Conservation (phyloP, 2,329 filamentous ascomycete genomes). For the Pseudogymnoascus sp. region DNA sequence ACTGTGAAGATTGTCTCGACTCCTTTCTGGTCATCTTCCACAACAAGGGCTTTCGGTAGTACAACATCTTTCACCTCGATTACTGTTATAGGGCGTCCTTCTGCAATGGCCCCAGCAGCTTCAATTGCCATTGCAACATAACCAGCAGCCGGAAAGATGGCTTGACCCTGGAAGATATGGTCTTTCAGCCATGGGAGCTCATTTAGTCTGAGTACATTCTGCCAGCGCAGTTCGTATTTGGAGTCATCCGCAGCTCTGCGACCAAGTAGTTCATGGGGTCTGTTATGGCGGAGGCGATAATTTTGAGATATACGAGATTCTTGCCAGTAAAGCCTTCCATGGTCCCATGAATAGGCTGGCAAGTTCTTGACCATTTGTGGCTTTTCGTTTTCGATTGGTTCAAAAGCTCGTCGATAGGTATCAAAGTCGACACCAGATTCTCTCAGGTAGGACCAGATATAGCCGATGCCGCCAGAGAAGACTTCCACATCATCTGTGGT, state of each 20-base stretch:
- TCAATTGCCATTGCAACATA: conserved; percentile 44
- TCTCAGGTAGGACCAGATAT: no score
- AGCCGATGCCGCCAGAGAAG: no score
- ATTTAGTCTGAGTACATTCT: conserved; percentile 22
- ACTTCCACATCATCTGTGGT: no score
- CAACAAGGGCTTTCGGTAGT: conserved; percentile 15
- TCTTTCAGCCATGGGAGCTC: conserved; percentile 48
- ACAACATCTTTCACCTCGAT: conserved; percentile 24
- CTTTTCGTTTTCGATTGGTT: no score
- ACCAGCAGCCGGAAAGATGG: conserved; percentile 44
- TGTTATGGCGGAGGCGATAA: conserved; percentile 37
- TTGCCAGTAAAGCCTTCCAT: conserved; percentile 44
- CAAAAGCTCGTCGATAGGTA: no score
- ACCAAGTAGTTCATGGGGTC: conserved; percentile 46
- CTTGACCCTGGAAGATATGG: conserved; percentile 43
- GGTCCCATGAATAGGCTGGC: conserved; percentile 48
- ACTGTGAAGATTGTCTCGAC: conserved; percentile 15
- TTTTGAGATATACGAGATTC: conserved; percentile 42
- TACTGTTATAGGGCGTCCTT: conserved; percentile 27
- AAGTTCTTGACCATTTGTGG: conserved; percentile 26
- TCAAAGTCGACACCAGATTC: no score
- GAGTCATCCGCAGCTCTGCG: conserved; percentile 15
- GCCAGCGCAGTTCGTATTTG: conserved; percentile 22
- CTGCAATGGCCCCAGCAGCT: conserved; percentile 21
- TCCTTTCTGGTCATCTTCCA: conserved; percentile 13